Evolutionary conservation across 2,329 filamentous ascomycete species (phyloP), one percentile per base, ranked within the genome.

Genomic region (Zopfia rhizophila): DNA sequence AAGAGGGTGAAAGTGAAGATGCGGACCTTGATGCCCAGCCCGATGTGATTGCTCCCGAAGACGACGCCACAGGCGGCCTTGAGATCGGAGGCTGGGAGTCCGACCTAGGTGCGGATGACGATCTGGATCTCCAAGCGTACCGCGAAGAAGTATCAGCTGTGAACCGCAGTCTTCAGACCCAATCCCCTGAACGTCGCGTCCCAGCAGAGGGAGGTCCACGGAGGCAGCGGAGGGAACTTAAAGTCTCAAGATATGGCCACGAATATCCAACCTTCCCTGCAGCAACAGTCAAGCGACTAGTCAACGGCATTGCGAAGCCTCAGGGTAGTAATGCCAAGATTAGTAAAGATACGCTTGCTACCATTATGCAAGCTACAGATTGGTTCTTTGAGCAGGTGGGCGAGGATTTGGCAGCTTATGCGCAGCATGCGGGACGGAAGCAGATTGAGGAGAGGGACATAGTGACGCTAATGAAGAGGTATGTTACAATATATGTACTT

Each of bases 381-480:
- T 94, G 90, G 88, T 96, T 91, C 70, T 96, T 96, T 68, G 90
- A 95, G 72, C 91, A 96, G 70, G 77, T 89, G 2, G 85, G 89
- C 35, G 88, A 91, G 49, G 91, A 96, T 65, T 74, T 96, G 42
- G 83, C 83, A 10, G 87, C 86, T 2, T 96, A 92, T 69, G 88
- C 91, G 13, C 80, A 84, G 50, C 91, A 97, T 69, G 91, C 88
- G 4, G 87, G 88, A 22, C 83, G 91, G 22, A 94, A 89, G 71
- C 91, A 86, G 3, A 91, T 97, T 57, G 89, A 96, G 60, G 90
- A 94, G 69, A 88, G 82, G 58, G 91, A 96, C 68, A 85, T 95
- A 61, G 77, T 90, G 43, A 85, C 89, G 48, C 75, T 96, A 56
- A 90, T 96, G 88, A 86, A 82, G 71, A 86, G 91, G 91, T 93